Percentiles rank a stretch among this genome's conserved stretches.
These are phyloP conservation scores for Boletellus emodensis DNA, from an alignment of 768 basidiomycete genomes.

Conservation along the genomic window DNA sequence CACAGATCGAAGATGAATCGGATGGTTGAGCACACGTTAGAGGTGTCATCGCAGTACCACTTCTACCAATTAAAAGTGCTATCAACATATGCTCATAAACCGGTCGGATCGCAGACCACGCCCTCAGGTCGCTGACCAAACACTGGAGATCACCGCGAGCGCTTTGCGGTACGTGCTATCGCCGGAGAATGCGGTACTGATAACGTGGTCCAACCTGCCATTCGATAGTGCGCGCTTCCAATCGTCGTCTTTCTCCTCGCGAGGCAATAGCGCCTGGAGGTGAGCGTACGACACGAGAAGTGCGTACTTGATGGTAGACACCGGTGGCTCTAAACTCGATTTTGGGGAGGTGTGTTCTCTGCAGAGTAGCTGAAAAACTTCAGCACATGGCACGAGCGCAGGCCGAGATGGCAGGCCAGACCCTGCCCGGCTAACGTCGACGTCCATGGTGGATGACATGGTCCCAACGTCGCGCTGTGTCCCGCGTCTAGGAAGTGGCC, in stretches of 20 bases:
- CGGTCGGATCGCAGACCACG: neutral
- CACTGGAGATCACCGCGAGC: constrained; percentile 16
- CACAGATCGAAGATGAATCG: constrained; percentile 28
- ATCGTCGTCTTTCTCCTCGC: constrained; percentile 29
- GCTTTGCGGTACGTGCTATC: constrained; percentile 25
- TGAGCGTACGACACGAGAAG: constrained; percentile 38
- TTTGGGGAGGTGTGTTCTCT: constrained; percentile 9
- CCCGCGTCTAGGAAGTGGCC: constrained; percentile 31
- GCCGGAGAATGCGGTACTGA: constrained; percentile 26
- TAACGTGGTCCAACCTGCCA: constrained; percentile 22
- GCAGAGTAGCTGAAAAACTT: constrained; percentile 27
- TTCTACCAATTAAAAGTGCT: neutral
- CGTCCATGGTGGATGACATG: constrained; percentile 4
- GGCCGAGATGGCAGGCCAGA: constrained; percentile 24
- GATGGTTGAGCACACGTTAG: constrained; percentile 13
- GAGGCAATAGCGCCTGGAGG: constrained; percentile 28
- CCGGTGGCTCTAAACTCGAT: constrained; percentile 4
- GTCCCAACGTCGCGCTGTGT: constrained; percentile 7
- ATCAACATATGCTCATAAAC: neutral
- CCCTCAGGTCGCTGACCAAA: constrained; percentile 13
- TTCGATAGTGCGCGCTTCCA: constrained; percentile 31
- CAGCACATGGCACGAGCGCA: constrained; percentile 21
- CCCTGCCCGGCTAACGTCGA: constrained; percentile 15
- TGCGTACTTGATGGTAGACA: constrained; percentile 34
- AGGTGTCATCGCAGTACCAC: neutral